A percentile compares a stretch with the other conserved stretches of the same genome.
These are phyloP conservation scores for Dicorynia guianensis DNA, from an alignment of 306 rosid species.

Conservation along the genomic window DNA sequence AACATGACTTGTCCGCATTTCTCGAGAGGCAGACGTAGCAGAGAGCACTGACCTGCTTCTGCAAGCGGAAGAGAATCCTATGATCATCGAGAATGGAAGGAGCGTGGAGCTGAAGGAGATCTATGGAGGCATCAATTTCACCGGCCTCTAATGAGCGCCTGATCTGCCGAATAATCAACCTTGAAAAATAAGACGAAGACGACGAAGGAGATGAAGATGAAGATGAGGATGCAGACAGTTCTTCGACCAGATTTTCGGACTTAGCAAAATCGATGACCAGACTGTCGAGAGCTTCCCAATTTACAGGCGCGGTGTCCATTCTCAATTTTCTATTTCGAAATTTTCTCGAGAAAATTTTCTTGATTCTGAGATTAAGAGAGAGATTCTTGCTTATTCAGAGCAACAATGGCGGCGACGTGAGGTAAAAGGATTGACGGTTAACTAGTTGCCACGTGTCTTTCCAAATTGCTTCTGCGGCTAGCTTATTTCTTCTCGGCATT, in stretches of 20 bases:
- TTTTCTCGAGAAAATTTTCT: constrained; percentile 37
- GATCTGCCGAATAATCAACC: constrained; percentile 84
- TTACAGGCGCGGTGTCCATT: constrained; percentile 85
- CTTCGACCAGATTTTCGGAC: constrained; percentile 87
- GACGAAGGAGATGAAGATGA: constrained; percentile 66
- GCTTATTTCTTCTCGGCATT: no score
- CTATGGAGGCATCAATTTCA: constrained; percentile 69
- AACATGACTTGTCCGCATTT: neutral
- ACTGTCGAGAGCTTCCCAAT: constrained; percentile 94
- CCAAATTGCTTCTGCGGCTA: neutral
- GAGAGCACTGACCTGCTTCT: constrained; percentile 76
- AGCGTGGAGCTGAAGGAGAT: constrained; percentile 78
- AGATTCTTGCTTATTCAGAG: neutral
- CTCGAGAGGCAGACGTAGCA: neutral
- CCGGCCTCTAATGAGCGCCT: constrained; percentile 78
- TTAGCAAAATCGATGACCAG: constrained; percentile 86
- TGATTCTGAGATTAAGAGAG: neutral
- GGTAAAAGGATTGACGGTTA: constrained; percentile 42
- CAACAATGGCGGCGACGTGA: constrained; percentile 64
- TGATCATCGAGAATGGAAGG: constrained; percentile 88
- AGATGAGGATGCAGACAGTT: constrained; percentile 45
- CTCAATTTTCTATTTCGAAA: neutral
- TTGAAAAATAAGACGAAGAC: constrained; percentile 83
- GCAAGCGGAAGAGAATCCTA: constrained; percentile 88
- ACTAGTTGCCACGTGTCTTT: constrained; percentile 43